phyloP scores from a whole-genome alignment of 768 basidiomycete species.

The Pleurotus giganteus region DNA sequence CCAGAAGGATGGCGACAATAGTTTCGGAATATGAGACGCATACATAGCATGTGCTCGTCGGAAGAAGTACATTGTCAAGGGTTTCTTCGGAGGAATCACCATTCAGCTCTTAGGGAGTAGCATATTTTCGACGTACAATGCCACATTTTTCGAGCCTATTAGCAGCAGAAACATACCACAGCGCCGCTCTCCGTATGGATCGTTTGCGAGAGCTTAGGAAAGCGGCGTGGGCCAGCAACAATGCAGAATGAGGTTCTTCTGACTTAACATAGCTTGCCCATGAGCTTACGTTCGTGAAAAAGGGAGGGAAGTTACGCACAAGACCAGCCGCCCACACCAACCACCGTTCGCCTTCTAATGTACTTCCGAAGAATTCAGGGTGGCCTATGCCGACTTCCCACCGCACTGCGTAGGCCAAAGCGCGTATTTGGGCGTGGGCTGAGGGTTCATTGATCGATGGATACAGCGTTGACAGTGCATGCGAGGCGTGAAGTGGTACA shows the following conservation, averaged over 20 bases:
- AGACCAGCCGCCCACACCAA: constrained; percentile 82
- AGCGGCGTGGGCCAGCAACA: constrained; percentile 82
- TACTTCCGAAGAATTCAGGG: constrained; percentile 54
- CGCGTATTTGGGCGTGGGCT: constrained; percentile 65
- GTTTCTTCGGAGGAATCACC: constrained; percentile 53
- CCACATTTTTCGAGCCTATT: constrained; percentile 81
- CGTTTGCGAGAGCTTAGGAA: constrained; percentile 59
- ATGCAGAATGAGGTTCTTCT: constrained; percentile 78
- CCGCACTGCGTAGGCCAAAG: constrained; percentile 65
- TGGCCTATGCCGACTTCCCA: constrained; percentile 70
- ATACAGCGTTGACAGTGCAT: constrained; percentile 53
- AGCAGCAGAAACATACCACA: constrained; percentile 80
- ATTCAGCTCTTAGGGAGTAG: neutral
- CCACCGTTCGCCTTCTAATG: constrained; percentile 80
- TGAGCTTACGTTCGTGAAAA: neutral
- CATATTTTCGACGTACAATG: constrained; percentile 52
- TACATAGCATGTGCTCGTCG: constrained; percentile 69
- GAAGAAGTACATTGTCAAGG: constrained; percentile 79
- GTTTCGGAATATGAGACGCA: constrained; percentile 45
- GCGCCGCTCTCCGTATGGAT: constrained; percentile 60
- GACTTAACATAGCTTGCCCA: constrained; percentile 43
- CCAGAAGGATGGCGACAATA: constrained; percentile 80
- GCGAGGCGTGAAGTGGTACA: constrained; percentile 55
- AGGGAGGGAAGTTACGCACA: constrained; percentile 43
- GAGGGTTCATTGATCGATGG: constrained; percentile 43